A percentile compares a stretch with the other conserved stretches of the same genome.
These are phyloP conservation scores for Sporothrix schenckii DNA, from an alignment of 2,329 filamentous ascomycete species.

Conservation along the genomic window DNA sequence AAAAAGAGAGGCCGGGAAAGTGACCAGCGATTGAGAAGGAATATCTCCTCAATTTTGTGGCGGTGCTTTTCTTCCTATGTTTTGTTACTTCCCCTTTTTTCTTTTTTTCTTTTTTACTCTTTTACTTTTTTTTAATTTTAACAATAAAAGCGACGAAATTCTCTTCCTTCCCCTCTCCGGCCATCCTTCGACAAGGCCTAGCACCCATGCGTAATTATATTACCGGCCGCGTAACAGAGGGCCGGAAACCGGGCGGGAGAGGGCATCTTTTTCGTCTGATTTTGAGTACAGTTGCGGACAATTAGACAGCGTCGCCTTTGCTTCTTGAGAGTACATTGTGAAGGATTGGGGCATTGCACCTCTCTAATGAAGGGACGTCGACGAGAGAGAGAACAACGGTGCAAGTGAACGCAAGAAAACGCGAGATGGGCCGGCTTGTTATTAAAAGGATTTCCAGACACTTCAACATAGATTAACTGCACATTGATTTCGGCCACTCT, in stretches of 20 bases:
- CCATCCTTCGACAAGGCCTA: slow-evolving; percentile 2
- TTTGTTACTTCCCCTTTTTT: neutral
- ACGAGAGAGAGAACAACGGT: neutral
- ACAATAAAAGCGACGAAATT: too few relatives aligned
- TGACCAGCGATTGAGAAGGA: neutral
- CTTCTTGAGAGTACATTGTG: neutral
- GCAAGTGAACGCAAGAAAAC: neutral
- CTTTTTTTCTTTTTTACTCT: too few relatives aligned
- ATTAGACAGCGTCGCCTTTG: neutral
- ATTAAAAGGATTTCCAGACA: slow-evolving; percentile 5
- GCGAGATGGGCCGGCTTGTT: neutral
- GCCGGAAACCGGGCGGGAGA: neutral
- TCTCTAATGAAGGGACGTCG: neutral
- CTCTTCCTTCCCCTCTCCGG: too few relatives aligned
- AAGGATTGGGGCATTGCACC: slow-evolving; percentile 18
- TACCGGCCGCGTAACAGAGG: slow-evolving; percentile 11
- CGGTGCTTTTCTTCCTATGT: neutral
- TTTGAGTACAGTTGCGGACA: neutral
- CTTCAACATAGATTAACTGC: slow-evolving; percentile 13
- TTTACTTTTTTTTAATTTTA: too few relatives aligned
- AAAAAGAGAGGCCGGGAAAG: neutral
- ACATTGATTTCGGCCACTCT: neutral
- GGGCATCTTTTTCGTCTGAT: neutral
- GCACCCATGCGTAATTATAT: slow-evolving; percentile 15
- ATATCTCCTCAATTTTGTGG: neutral